Evolutionary conservation across 345 rosid species (phyloP), one percentile per base, ranked within the genome.

Genomic region (Boechera retrofracta): DNA sequence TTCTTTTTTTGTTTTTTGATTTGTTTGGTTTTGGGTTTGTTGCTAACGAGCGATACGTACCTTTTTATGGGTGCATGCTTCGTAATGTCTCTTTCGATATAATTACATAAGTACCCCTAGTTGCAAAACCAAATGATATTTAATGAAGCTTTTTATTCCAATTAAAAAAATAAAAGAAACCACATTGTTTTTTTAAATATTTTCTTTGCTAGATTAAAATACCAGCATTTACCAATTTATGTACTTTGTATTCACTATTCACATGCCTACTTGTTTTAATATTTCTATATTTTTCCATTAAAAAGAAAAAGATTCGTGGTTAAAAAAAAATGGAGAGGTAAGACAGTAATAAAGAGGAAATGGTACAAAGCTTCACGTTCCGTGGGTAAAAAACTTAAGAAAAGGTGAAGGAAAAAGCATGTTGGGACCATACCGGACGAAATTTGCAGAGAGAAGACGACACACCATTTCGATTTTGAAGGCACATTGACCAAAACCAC

Each of bases 371-470:
- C 44, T 77, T 77, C 71, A 69, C 76, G 76, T 70, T 77, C 80
- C 80, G 80, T 55, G 71, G 80, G 80, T 77, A 45, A 70, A 56
- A 74, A 65, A 15, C 28, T 31, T 2, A 9, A 5, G 7, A 44
- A 75, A 56, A 61, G 18, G 42, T n/a, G 5, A 16, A 66, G 38
- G 8, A 61, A 67, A 75, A 70, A 64, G 76, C 64, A 77, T 70
- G 80, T 63, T 48, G 76, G 75, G 71, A 77, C 80, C 75, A 70
- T 62, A 69, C 41, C 41, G n/a, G 68, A 60, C 74, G 58, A 69
- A 24, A 29, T 26, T 15, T 21, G 28, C 24, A 69, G 42, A n/a
- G 24, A 59, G 32, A 55, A 62, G 24, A 55, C 72, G 76, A 77
- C 80, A 71, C 57, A 71, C 57, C 72, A 56, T 77, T 71, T 77